Conservation (phyloP, 495 filamentous ascomycete species). For the Thozetella sp. region DNA sequence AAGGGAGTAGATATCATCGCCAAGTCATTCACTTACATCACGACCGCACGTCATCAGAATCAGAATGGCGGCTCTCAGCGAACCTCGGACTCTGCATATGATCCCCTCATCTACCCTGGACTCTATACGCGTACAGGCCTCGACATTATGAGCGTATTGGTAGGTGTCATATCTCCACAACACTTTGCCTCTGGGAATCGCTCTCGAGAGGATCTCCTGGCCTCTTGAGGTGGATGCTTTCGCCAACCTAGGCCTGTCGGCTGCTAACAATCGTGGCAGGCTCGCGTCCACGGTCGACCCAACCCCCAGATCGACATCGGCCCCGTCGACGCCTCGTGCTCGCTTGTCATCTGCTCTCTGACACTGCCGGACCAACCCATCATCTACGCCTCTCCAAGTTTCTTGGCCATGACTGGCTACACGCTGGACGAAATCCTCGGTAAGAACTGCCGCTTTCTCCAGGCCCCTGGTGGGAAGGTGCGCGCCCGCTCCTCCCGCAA, state of each 20-base stretch:
- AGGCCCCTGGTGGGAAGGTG: constrained; percentile 38
- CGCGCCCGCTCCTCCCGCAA: constrained; percentile 24
- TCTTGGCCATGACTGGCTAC: constrained; percentile 47
- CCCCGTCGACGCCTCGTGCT: constrained; percentile 44
- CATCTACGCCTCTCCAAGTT: constrained; percentile 47
- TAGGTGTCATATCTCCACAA: constrained; percentile 17
- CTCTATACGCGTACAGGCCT: constrained; percentile 47
- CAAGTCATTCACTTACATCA: too few species aligned
- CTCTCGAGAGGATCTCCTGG: too few species aligned
- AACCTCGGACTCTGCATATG: constrained; percentile 6
- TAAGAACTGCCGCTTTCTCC: constrained; percentile 55
- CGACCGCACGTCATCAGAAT: too few species aligned
- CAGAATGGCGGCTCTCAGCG: not conserved
- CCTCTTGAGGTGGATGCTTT: too few species aligned
- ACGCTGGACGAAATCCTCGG: constrained; percentile 37
- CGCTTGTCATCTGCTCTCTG: constrained; percentile 51
- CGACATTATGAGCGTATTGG: constrained; percentile 50
- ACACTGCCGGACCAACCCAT: constrained; percentile 43
- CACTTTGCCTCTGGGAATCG: too few species aligned
- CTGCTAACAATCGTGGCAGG: constrained; percentile 21
- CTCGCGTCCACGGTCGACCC: constrained; percentile 36
- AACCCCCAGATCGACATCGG: constrained; percentile 46
- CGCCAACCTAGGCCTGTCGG: too few species aligned
- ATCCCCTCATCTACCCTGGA: constrained; percentile 45
- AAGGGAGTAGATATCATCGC: too few species aligned